A percentile compares a stretch with the other conserved stretches of the same genome.
Evolutionary conservation across 345 rosid species (phyloP).

Genomic region (Theobroma cacao): DNA sequence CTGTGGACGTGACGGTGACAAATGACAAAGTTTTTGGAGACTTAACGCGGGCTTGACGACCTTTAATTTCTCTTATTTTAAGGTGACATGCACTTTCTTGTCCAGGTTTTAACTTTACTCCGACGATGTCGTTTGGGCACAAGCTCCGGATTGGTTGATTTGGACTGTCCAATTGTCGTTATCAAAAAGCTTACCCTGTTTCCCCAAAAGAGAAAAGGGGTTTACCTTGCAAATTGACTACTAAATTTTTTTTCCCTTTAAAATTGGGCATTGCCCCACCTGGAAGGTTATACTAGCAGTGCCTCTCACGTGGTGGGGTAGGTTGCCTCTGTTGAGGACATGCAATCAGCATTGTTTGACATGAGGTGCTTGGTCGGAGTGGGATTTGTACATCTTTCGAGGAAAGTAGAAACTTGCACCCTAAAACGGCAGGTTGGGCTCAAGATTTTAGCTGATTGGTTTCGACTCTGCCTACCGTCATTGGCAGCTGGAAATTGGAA

Average conservation of each 20-base stretch:
- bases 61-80: constrained; percentile 6
- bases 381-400: background rate
- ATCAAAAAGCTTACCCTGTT: background rate
- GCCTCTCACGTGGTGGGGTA: constrained; percentile 43
- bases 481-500: background rate
- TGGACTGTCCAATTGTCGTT: background rate
- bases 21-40: constrained; percentile 18
- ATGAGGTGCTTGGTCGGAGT: background rate
- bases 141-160: background rate
- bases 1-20: constrained; percentile 36
- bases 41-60: constrained; percentile 32
- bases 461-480: background rate
- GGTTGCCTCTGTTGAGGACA: constrained; percentile 7
- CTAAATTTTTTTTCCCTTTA: background rate
- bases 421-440: background rate
- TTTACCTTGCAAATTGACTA: background rate
- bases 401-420: background rate
- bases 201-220: too few relatives aligned
- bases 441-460: background rate
- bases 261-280: background rate
- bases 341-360: background rate
- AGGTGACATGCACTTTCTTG: background rate
- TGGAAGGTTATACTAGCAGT: constrained; percentile 2
- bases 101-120: background rate
- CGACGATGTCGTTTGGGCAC: background rate